These are phyloP conservation scores for Vigna reflexopilosa DNA, from an alignment of 306 rosid genomes.

Conservation along the genomic window DNA sequence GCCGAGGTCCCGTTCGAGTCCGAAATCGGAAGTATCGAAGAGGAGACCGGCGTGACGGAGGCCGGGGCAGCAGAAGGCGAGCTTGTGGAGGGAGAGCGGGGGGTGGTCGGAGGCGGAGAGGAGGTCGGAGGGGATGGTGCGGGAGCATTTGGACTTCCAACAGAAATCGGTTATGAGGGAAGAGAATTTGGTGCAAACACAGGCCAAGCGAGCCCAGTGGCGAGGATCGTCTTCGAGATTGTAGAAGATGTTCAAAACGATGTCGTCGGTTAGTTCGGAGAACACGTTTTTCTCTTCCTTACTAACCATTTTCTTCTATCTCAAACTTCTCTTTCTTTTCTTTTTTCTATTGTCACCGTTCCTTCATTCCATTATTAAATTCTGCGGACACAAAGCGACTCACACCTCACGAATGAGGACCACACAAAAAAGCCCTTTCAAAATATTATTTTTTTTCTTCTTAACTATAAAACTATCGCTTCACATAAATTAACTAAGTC, in stretches of 20 bases:
- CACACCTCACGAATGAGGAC: neutral
- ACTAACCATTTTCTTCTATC: neutral
- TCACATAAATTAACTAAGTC: too few species aligned
- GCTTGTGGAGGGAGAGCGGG: conserved; percentile 65
- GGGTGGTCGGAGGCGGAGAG: conserved; percentile 40
- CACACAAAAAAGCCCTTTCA: neutral
- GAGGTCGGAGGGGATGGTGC: conserved; percentile 67
- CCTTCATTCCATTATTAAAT: neutral
- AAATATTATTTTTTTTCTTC: neutral
- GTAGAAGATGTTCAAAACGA: conserved; percentile 65
- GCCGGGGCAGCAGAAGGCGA: conserved; percentile 92
- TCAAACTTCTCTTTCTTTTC: neutral
- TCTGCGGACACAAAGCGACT: neutral
- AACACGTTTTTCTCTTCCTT: conserved; percentile 32
- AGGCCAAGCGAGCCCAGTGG: conserved; percentile 83
- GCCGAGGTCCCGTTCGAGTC: conserved; percentile 77
- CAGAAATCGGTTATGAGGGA: conserved; percentile 65
- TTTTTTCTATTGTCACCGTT: neutral
- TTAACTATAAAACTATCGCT: too few species aligned
- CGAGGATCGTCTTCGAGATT: conserved; percentile 87
- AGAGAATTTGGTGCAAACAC: conserved; percentile 74
- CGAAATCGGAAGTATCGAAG: conserved; percentile 77
- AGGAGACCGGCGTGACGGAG: conserved; percentile 81
- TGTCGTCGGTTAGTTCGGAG: conserved; percentile 69
- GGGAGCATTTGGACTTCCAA: conserved; percentile 63